Conservation (phyloP, 2,329 filamentous ascomycete genomes). For the Fusarium agapanthi region DNA sequence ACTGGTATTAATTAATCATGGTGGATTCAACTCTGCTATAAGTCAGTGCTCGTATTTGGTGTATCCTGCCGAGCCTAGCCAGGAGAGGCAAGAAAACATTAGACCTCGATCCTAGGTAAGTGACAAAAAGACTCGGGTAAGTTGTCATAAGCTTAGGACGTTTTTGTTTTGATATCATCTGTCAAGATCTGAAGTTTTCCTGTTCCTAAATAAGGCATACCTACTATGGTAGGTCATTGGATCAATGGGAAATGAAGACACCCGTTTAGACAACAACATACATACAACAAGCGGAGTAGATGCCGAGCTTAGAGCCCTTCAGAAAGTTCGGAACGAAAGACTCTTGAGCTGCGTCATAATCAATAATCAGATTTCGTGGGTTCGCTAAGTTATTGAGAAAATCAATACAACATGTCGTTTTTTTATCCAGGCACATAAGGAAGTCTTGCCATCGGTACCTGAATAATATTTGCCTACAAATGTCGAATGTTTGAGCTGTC, state of each 20-base stretch:
- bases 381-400: not conserved
- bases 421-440: not conserved
- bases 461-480: not conserved
- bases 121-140: not conserved
- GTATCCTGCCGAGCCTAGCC: slow-evolving; percentile 3
- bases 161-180: not conserved
- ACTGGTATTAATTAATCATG: not conserved
- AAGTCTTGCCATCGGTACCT: not conserved
- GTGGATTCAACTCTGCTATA: not conserved
- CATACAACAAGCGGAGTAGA: slow-evolving; percentile 1
- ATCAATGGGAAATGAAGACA: slow-evolving; percentile 34
- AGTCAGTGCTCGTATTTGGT: not conserved
- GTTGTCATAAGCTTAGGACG: not conserved
- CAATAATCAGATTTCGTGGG: not conserved
- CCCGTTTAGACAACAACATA: not conserved
- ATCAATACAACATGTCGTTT: not conserved
- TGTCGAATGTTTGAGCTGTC: not conserved
- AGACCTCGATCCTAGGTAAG: not conserved
- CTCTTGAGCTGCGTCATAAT: not conserved
- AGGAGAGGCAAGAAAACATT: not conserved
- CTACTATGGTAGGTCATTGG: slow-evolving; percentile 23
- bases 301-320: not conserved
- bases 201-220: not conserved
- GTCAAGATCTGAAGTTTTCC: not conserved
- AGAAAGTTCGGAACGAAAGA: not conserved